Base-by-base conservation (phyloP, 768 basidiomycete genomes). In the Trametopsis cervina region DNA sequence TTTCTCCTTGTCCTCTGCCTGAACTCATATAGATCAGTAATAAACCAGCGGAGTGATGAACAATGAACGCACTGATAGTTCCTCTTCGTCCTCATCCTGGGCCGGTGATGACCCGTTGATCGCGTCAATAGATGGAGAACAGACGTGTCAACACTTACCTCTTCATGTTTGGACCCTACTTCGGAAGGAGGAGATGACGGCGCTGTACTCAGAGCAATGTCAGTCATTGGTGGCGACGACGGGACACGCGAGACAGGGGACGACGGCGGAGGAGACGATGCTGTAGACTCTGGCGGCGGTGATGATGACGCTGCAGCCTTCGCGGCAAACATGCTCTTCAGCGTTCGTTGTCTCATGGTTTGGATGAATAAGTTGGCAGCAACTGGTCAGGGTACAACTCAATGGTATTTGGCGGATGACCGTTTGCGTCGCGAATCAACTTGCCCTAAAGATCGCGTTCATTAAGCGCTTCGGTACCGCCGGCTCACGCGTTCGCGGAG, bases 1-100 rank as follows among this genome's bases (percentile, higher is more conserved):
- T 38, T 80, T 75, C 26, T 68, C 66, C 12, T 68, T 68, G 42
- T 73, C 71, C 51, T 77, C 78, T 77, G 81, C 47, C 44, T 55
- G 29, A 4, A 4, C 11, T 21, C 39, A 29, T 17, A n/a, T 18
- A 26, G 4, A n/a, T 2, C 10, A 27, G 29, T 12, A 33, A 7
- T 4, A 12, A 20, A 15, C 3, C 15, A 27, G 27, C 33, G 21
- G 13, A 2, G 42, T 17, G n/a, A 39, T 4, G 20, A 3, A 4
- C 4, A 12, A 29, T 12, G 4, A 22, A 51, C 50, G 11, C 26
- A 51, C 50, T 5, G 44, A 22, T 6, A 51, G 37, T 10, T 51
- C n/a, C n/a, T n/a, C n/a, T n/a, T n/a, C 46, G 20, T 53, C 48
- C 26, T 53, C 52, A 12, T 45, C 52, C 33, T 49, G 23, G 36